A percentile compares a stretch with the other conserved stretches of the same genome.
Evolutionary conservation across 169 alveolate genomes (phyloP).

Genomic region (Eimeria praecox): DNA sequence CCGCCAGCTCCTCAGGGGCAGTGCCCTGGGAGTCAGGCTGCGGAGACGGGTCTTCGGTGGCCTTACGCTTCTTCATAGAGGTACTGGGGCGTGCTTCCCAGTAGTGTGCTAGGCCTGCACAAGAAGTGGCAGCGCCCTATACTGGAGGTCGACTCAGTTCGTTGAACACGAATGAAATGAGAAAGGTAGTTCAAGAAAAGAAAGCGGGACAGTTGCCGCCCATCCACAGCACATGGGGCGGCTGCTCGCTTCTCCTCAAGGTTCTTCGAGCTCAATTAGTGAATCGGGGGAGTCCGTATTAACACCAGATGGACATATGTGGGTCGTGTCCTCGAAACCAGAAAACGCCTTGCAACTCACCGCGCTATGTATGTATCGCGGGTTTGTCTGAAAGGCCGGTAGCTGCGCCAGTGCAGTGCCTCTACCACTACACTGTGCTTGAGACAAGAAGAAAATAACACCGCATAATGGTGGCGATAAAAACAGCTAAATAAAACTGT

Average conservation of each 20-base stretch:
- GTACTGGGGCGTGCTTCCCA: neutral
- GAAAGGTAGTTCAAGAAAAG: neutral
- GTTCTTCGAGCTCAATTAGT: neutral
- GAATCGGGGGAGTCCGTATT: neutral
- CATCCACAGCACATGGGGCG: neutral
- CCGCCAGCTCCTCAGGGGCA: constrained; percentile 72
- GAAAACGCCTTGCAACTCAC: neutral
- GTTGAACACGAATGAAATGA: neutral
- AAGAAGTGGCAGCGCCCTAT: neutral
- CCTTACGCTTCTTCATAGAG: constrained; percentile 76
- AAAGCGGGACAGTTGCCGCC: neutral
- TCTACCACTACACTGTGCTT: neutral
- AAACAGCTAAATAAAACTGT: neutral
- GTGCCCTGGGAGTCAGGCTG: constrained; percentile 73
- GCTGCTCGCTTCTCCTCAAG: neutral
- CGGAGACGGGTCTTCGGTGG: constrained; percentile 43
- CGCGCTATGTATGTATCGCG: neutral
- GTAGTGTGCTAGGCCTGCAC: neutral
- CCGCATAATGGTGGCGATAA: neutral
- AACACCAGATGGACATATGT: neutral
- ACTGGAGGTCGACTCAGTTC: neutral
- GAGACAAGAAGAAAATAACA: constrained; percentile 19
- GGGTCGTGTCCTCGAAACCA: neutral
- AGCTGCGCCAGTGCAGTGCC: neutral
- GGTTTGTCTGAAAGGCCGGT: constrained; percentile 15